Percentiles rank a stretch among this genome's conserved stretches.
Evolutionary conservation across 2,329 filamentous ascomycete species (phyloP).

Genomic region (Colletotrichum karsti): DNA sequence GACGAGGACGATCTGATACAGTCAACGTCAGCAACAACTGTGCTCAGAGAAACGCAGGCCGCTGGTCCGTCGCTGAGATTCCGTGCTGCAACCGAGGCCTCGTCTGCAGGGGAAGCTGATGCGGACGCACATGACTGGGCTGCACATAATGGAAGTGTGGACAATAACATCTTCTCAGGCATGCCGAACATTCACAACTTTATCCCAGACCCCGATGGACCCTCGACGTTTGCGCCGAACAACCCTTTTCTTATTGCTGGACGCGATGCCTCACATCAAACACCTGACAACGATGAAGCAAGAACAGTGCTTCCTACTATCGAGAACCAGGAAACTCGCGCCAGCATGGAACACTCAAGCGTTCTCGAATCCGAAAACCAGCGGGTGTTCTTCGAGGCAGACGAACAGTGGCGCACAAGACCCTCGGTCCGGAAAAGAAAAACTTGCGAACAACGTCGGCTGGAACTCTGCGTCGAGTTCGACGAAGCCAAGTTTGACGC

Average conservation of each 20-base stretch:
- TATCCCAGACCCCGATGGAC: neutral
- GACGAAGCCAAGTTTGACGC: conserved; percentile 29
- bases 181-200: neutral
- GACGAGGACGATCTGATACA: neutral
- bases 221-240: neutral
- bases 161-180: neutral
- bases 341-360: neutral
- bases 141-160: neutral
- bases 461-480: conserved; percentile 16
- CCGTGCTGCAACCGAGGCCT: neutral
- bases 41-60: too few species aligned
- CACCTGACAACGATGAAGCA: neutral
- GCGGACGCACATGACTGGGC: neutral
- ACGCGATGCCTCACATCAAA: neutral
- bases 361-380: neutral
- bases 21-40: neutral
- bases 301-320: neutral
- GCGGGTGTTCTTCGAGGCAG: neutral
- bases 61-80: neutral
- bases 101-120: neutral
- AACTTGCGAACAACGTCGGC: conserved; percentile 9
- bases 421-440: neutral
- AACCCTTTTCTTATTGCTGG: neutral
- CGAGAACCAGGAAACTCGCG: neutral
- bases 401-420: neutral